Conservation (phyloP, 2,329 filamentous ascomycete genomes). For the Cytospora mali region DNA sequence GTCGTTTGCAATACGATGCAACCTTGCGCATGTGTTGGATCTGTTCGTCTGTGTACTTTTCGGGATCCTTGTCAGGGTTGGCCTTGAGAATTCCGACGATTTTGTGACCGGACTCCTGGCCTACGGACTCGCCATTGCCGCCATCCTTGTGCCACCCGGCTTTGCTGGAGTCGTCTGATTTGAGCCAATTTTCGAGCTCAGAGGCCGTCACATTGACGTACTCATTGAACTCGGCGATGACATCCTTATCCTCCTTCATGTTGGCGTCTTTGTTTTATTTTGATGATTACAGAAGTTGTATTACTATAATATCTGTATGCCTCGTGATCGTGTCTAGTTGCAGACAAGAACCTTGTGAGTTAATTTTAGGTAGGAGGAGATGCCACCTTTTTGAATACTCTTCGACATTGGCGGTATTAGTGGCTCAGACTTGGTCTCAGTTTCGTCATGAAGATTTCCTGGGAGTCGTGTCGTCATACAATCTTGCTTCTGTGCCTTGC, state of each 20-base stretch:
- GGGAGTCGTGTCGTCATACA: conserved; percentile 28
- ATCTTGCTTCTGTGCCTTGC: not conserved
- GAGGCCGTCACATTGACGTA: conserved; percentile 66
- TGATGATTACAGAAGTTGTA: no score
- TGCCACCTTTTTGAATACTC: not conserved
- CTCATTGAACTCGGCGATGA: conserved; percentile 63
- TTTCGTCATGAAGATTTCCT: conserved; percentile 20
- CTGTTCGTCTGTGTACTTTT: conserved; percentile 58
- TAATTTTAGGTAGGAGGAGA: no score
- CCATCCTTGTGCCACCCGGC: conserved; percentile 64
- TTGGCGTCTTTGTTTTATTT: not conserved
- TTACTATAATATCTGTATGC: not conserved
- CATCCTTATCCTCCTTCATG: conserved; percentile 35
- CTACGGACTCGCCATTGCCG: conserved; percentile 61
- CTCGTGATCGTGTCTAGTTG: not conserved
- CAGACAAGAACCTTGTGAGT: no score
- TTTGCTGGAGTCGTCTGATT: conserved; percentile 57
- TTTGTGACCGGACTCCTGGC: conserved; percentile 64
- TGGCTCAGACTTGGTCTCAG: conserved; percentile 1
- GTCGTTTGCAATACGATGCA: conserved; percentile 66
- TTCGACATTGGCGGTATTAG: no score
- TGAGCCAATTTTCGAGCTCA: conserved; percentile 65
- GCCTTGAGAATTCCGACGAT: conserved; percentile 65
- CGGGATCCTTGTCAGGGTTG: conserved; percentile 60
- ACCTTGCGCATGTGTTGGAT: conserved; percentile 65